Base-by-base conservation (phyloP, 495 filamentous ascomycete species). In the Neurospora pannonica region DNA sequence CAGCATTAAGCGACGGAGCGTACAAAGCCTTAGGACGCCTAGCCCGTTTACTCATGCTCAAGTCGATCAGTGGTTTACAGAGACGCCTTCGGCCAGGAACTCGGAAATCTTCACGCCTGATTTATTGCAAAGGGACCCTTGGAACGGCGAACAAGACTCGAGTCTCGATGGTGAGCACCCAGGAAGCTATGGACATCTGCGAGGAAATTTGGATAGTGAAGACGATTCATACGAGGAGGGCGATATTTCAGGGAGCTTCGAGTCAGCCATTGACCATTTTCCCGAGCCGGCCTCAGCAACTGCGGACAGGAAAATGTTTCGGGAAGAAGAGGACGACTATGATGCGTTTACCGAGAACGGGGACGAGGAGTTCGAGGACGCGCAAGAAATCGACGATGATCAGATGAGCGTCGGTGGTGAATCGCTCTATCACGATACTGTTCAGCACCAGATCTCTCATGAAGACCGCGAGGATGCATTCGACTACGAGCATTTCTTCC, bases 381-480 rank as follows among this genome's bases (percentile, higher is more conserved):
- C 24, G 40, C 73, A 76, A 7, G 75, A 79, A 4, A 73, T 81
- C 10, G 75, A 78, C 38, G 73, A 79, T n/a, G 84, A 84, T 40
- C 76, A 76, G 36, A 81, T 79, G 75, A 86, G 85, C 74, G 83
- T 87, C 72, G 86, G 85, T 77, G 87, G 83, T 19, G 87, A 86
- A 24, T 87, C 88, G n/a, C 76, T 85, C 13, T 89, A 90, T 77
- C 86, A 89, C 77, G 90, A 92, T 73, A 81, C 86, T 4, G 75
- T 86, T 36, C 83, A 86, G 71, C 82, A 83, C 43, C 84, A 82
- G 39, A 79, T 89, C 15, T 88, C 87, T 5, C 96, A 99, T 78
- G 96, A 99, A 84, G 95, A 98, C 81, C 93, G 96, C 19, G 92
- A 95, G 76, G 96, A 99, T 80, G 96, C 96, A 8, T 99, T 99